These are phyloP conservation scores for Crithidia fasciculata DNA, from an alignment of 208 protist genomes.

Conservation along the genomic window DNA sequence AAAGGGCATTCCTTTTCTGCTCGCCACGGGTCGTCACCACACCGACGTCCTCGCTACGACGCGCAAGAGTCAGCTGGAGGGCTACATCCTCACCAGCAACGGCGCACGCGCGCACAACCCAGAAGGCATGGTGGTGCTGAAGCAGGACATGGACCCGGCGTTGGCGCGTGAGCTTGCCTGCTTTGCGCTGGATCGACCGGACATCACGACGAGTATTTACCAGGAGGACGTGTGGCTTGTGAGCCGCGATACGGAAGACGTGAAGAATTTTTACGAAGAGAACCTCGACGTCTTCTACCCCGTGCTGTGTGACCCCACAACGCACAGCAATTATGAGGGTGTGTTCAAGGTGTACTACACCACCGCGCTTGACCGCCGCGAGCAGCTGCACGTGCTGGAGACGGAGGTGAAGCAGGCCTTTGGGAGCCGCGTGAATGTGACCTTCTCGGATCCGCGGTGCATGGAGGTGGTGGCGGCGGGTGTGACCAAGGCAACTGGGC, in stretches of 20 bases:
- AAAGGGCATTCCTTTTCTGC: constrained; percentile 38
- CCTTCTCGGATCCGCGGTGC: constrained; percentile 41
- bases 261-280: constrained; percentile 37
- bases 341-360: constrained; percentile 56
- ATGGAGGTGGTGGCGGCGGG: constrained; percentile 53
- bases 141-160: constrained; percentile 36
- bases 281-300: constrained; percentile 42
- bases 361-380: constrained; percentile 3
- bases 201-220: constrained; percentile 45
- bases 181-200: constrained; percentile 18
- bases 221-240: constrained; percentile 42
- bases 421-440: not conserved
- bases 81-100: constrained; percentile 59
- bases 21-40: constrained; percentile 61
- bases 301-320: constrained; percentile 27
- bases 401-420: constrained; percentile 19
- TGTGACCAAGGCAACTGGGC: constrained; percentile 45
- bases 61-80: constrained; percentile 33
- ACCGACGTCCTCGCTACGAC: constrained; percentile 44
- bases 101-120: constrained; percentile 50
- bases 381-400: constrained; percentile 19
- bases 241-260: constrained; percentile 29
- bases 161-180: constrained; percentile 36
- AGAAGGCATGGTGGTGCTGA: constrained; percentile 34
- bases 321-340: constrained; percentile 31